Base-by-base conservation (phyloP, 345 rosid genomes). In the Eutrema heterophyllum region DNA sequence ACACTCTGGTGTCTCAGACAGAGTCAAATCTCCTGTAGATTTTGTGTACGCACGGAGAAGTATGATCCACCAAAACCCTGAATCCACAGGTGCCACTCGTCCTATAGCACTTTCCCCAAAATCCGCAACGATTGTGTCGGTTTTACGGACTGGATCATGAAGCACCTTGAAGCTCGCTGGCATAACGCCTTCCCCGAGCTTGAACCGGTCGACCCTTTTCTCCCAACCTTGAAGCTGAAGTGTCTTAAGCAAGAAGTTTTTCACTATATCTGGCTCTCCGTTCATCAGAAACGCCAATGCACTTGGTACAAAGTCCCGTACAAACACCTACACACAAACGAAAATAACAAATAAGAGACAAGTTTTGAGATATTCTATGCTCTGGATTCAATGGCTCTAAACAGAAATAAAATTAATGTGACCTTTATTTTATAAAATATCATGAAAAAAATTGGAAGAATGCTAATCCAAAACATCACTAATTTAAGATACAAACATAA, bases 61-160 rank as follows among this genome's bases (percentile, higher is more conserved):
- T 72, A 89, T 89, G 77, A 89, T 89, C 90, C 95, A 89, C 95
- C 95, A 89, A 75, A 89, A 89, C 15, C 95, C 95, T 73, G 95
- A 89, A 77, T 89, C 95, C 35, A 89, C 90, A 0, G 95, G 95
- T 40, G 95, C 95, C 59, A 89, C 92, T 80, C 95, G 79, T 72
- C 92, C 95, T 61, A 89, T 89, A 9, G 95, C 95, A 14, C 87
- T 85, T 79, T 87, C 95, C 13, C 95, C 95, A 24, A 89, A 89
- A 72, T 89, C 92, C 7, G 95, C 95, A 41, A 83, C 62, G 39
- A 89, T 73, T 27, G 88, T 78, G 63, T 89, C 95, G 3, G 83
- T 81, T 71, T 83, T 85, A 32, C 95, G 76, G 30, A 65, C 70
- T 33, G 92, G 90, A 75, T 89, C 92, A 55, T 89, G 95, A 59